A percentile compares a stretch with the other conserved stretches of the same genome.
These are phyloP conservation scores for Solanum appendiculatum DNA, from an alignment of 257 asterid species.

Conservation along the genomic window DNA sequence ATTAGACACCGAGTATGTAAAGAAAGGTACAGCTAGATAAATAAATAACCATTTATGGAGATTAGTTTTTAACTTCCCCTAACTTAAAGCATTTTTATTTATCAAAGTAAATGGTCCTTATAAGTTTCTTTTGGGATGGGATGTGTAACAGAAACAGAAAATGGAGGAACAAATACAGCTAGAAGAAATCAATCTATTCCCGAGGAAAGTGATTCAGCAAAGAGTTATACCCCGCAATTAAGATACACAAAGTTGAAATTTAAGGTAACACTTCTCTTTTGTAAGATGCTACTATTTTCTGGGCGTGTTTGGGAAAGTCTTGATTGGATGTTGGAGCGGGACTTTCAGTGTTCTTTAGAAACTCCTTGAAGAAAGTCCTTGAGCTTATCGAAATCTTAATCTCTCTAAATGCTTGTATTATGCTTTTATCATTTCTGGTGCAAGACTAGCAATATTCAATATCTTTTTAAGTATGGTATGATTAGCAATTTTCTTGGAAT, in stretches of 20 bases:
- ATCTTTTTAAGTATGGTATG: not conserved
- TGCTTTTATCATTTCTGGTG: not conserved
- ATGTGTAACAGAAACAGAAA: constrained; percentile 26
- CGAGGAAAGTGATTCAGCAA: constrained; percentile 28
- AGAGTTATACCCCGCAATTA: constrained; percentile 66
- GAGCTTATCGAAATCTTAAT: not conserved
- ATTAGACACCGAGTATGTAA: constrained; percentile 31
- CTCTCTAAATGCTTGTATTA: not conserved
- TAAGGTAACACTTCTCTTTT: constrained; percentile 41
- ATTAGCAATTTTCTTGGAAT: not conserved
- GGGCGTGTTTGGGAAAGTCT: not conserved
- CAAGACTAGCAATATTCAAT: not conserved
- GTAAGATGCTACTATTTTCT: not conserved
- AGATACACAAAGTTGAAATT: constrained; percentile 76
- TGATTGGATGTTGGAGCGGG: not conserved
- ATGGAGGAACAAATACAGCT: constrained; percentile 15
- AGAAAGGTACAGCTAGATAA: constrained; percentile 29
- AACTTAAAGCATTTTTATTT: not conserved
- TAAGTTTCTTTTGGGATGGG: not conserved
- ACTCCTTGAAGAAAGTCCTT: not conserved
- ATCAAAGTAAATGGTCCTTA: not conserved
- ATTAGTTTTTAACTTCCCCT: constrained; percentile 7
- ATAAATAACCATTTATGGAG: not conserved
- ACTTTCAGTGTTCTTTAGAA: not conserved
- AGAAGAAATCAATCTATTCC: constrained; percentile 21